These are phyloP conservation scores for Rhizopogon sp. DNA, from an alignment of 768 basidiomycete genomes.

Conservation along the genomic window DNA sequence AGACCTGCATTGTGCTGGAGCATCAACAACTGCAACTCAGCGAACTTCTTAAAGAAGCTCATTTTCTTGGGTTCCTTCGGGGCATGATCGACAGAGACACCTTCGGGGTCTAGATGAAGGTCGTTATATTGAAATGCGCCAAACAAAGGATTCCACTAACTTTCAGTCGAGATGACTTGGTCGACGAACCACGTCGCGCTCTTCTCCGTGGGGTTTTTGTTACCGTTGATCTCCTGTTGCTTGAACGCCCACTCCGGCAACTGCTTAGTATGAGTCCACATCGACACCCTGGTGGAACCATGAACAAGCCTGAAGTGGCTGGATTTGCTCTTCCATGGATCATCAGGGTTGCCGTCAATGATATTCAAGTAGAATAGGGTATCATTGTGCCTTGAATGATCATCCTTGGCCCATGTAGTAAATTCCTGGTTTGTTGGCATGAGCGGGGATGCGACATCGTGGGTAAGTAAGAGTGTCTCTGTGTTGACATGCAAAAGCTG, in stretches of 20 bases:
- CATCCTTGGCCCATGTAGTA: constrained; percentile 85
- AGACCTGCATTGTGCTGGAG: constrained; percentile 98
- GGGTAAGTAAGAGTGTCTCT: constrained; percentile 79
- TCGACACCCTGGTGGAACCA: constrained; percentile 80
- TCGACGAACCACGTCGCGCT: constrained; percentile 88
- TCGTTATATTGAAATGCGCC: background rate
- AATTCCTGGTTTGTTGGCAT: constrained; percentile 99
- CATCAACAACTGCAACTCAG: constrained; percentile 91
- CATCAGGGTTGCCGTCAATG: constrained; percentile 67
- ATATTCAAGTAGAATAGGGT: constrained; percentile 82
- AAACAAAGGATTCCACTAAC: constrained; percentile 39
- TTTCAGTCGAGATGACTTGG: constrained; percentile 67
- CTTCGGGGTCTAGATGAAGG: constrained; percentile 40
- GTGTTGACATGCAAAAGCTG: constrained; percentile 88
- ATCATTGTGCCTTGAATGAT: constrained; percentile 75
- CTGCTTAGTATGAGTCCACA: constrained; percentile 86
- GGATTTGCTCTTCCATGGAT: constrained; percentile 90
- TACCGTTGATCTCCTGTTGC: constrained; percentile 97
- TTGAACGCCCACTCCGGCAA: constrained; percentile 97
- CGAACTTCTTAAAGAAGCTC: constrained; percentile 94
- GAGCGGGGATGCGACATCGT: constrained; percentile 95
- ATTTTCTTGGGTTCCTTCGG: constrained; percentile 71
- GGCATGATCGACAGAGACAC: constrained; percentile 43
- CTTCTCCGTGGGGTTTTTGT: constrained; percentile 83
- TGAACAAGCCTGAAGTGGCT: constrained; percentile 91